These are phyloP conservation scores for Apiotrichum mycotoxinovorans DNA, from an alignment of 1,284 basidiomycete genomes.

Conservation along the genomic window DNA sequence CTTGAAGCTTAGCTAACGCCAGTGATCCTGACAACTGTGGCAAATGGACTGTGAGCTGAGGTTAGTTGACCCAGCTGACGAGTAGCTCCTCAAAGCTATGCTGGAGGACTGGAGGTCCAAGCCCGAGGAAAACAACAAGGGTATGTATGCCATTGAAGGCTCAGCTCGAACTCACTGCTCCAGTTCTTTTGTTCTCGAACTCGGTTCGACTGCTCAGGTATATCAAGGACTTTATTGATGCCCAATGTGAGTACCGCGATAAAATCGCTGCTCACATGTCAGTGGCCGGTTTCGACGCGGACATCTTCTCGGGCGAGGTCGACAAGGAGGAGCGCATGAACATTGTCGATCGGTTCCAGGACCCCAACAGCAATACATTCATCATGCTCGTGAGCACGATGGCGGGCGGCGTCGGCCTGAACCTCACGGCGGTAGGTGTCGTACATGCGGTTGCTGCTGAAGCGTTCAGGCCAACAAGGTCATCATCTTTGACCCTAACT, in stretches of 20 bases:
- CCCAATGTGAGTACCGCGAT: slow-evolving; percentile 29
- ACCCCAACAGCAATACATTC: slow-evolving; percentile 43
- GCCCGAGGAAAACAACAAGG: slow-evolving; percentile 47
- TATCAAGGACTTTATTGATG: slow-evolving; percentile 49
- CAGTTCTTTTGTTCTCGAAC: slow-evolving; percentile 53
- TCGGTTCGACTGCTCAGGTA: slow-evolving; percentile 52
- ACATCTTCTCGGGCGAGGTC: slow-evolving; percentile 51
- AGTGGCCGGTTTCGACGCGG: slow-evolving; percentile 40
- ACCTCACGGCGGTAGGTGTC: slow-evolving; percentile 42
- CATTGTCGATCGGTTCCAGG: slow-evolving; percentile 54
- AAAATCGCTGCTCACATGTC: slow-evolving; percentile 24
- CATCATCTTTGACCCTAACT: slow-evolving; percentile 51
- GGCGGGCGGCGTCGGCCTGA: slow-evolving; percentile 45
- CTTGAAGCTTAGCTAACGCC: background rate
- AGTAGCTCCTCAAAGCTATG: slow-evolving; percentile 48
- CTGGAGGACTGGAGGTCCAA: slow-evolving; percentile 50
- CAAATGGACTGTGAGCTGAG: slow-evolving; percentile 51
- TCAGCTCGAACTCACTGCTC: slow-evolving; percentile 7
- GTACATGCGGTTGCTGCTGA: background rate
- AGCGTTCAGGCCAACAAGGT: slow-evolving; percentile 49
- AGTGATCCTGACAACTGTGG: slow-evolving; percentile 52
- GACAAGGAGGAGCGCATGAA: slow-evolving; percentile 45
- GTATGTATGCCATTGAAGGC: slow-evolving; percentile 17
- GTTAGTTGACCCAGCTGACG: background rate
- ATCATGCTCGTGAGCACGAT: slow-evolving; percentile 49